phyloP scores from a whole-genome alignment of 495 filamentous ascomycete genomes.

The Amniculicola lignicola region DNA sequence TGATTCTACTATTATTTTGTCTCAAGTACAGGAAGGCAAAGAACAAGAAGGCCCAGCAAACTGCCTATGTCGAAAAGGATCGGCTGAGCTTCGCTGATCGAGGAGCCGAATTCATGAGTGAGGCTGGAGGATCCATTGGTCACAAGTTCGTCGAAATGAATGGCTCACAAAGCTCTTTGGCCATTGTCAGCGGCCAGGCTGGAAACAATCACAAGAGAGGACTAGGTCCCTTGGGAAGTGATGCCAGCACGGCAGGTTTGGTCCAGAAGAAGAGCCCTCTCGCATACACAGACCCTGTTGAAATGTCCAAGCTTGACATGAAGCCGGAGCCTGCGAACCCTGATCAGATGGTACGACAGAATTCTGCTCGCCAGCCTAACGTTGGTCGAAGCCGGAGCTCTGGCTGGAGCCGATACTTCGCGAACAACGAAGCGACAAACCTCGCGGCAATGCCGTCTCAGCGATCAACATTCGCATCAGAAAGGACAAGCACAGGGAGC shows the following conservation, averaged over 20 bases:
- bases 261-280: slow-evolving; percentile 36
- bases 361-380: not conserved
- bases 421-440: slow-evolving; percentile 51
- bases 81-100: slow-evolving; percentile 64
- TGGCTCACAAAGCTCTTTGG: slow-evolving; percentile 40
- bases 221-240: slow-evolving; percentile 30
- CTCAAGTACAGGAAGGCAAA: slow-evolving; percentile 60
- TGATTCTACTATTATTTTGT: slow-evolving; percentile 66
- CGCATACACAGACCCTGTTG: slow-evolving; percentile 35
- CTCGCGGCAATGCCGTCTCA: slow-evolving; percentile 40
- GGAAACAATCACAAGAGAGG: slow-evolving; percentile 40
- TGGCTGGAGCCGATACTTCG: slow-evolving; percentile 62
- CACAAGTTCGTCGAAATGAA: slow-evolving; percentile 41
- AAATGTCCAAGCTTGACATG: slow-evolving; percentile 38
- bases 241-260: slow-evolving; percentile 39
- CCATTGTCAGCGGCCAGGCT: slow-evolving; percentile 45
- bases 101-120: slow-evolving; percentile 56
- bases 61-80: slow-evolving; percentile 53
- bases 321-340: slow-evolving; percentile 12
- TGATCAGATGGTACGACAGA: slow-evolving; percentile 13
- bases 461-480: slow-evolving; percentile 39
- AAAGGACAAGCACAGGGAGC: slow-evolving; percentile 42
- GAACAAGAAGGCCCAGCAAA: slow-evolving; percentile 49
- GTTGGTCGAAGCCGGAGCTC: slow-evolving; percentile 49
- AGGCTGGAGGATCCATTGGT: slow-evolving; percentile 48